Evolutionary conservation across 2,329 filamentous ascomycete species (phyloP).

Genomic region (Cercospora zeae-maydis): DNA sequence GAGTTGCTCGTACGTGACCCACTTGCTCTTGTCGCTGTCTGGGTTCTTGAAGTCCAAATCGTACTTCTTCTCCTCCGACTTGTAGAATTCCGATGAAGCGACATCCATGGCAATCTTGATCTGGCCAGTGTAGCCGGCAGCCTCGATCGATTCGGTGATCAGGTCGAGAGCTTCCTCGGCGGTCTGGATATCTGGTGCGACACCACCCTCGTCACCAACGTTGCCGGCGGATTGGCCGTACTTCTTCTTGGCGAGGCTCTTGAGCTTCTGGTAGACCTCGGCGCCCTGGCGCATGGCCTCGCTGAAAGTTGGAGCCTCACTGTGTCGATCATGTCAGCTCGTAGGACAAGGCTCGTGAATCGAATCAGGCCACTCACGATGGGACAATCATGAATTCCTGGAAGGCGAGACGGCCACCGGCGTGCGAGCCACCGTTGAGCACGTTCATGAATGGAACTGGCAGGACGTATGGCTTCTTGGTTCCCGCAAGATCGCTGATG

Average conservation of each 20-base stretch:
- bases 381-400: conserved; percentile 57
- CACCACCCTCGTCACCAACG: conserved; percentile 98
- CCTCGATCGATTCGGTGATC: conserved; percentile 89
- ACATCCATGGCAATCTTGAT: conserved; percentile 99
- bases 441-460: conserved; percentile 59
- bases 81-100: conserved; percentile 99
- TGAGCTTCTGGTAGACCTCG: conserved; percentile 98
- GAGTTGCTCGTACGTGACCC: conserved; percentile 97
- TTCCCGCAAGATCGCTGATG: conserved; percentile 53
- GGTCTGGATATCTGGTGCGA: conserved; percentile 97
- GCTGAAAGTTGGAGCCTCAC: conserved; percentile 74
- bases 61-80: conserved; percentile 93
- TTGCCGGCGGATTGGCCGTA: conserved; percentile 99
- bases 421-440: conserved; percentile 77
- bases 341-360: background rate
- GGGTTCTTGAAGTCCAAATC: conserved; percentile 99
- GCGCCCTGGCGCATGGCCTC: conserved; percentile 95
- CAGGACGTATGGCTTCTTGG: conserved; percentile 53
- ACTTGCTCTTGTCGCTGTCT: conserved; percentile 90
- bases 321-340: conserved; percentile 24
- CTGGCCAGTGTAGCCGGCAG: conserved; percentile 92
- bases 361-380: conserved; percentile 35
- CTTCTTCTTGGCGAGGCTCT: conserved; percentile 96
- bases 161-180: conserved; percentile 94
- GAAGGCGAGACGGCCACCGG: conserved; percentile 77